Evolutionary conservation across 768 basidiomycete genomes (phyloP).

Genomic region (Psilocybe tampanensis): DNA sequence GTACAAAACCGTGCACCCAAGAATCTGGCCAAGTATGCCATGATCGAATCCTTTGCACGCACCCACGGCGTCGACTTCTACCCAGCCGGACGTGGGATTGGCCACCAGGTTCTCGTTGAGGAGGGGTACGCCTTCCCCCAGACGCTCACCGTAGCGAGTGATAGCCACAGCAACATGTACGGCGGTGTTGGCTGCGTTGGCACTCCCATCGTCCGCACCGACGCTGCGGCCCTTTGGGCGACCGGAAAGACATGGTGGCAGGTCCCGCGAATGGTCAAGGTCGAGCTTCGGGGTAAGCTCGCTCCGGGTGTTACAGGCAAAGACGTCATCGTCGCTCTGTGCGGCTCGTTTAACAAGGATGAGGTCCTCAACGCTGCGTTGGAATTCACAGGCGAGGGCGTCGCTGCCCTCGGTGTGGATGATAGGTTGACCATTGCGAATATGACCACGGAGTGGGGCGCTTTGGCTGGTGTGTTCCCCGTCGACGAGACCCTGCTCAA

Average conservation of each 20-base stretch:
- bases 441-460: constrained; percentile 99
- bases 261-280: constrained; percentile 94
- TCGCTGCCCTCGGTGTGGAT: constrained; percentile 77
- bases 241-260: constrained; percentile 99
- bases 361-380: constrained; percentile 97
- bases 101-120: constrained; percentile 96
- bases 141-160: constrained; percentile 93
- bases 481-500: constrained; percentile 78
- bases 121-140: constrained; percentile 98
- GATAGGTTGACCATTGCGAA: constrained; percentile 97
- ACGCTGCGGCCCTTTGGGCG: constrained; percentile 95
- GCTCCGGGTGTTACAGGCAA: constrained; percentile 94
- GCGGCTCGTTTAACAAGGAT: constrained; percentile 17
- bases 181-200: constrained; percentile 97
- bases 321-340: constrained; percentile 90
- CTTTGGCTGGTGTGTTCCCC: constrained; percentile 93
- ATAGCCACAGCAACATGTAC: constrained; percentile 99
- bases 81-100: constrained; percentile 96
- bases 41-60: constrained; percentile 90
- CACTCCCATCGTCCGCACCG: constrained; percentile 95
- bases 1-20: constrained; percentile 93
- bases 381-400: constrained; percentile 93
- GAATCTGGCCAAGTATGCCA: constrained; percentile 90
- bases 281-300: constrained; percentile 83
- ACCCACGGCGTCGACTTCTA: constrained; percentile 90